phyloP scores from a whole-genome alignment of 163 green algal genomes.

The Prototheca stagnorum region DNA sequence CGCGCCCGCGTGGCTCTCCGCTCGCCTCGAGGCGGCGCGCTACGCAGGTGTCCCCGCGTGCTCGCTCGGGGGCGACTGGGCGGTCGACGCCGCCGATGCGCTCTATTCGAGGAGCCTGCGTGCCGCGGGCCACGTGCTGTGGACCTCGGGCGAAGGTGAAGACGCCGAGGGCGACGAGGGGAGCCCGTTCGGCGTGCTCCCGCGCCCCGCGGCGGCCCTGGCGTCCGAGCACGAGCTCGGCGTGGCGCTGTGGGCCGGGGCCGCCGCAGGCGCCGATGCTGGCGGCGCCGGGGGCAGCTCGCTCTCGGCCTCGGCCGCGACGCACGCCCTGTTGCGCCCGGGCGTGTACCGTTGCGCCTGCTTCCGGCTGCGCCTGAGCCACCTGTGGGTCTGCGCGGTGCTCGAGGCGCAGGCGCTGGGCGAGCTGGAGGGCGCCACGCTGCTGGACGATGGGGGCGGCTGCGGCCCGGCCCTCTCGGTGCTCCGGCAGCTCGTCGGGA shows the following conservation, averaged over 20 bases:
- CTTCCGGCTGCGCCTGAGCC: slow-evolving; percentile 60
- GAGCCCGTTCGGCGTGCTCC: not conserved
- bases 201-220: slow-evolving; percentile 11
- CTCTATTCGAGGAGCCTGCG: slow-evolving; percentile 53
- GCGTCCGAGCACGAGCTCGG: slow-evolving; percentile 16
- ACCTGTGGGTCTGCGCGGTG: slow-evolving; percentile 72
- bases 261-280: too few species aligned
- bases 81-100: slow-evolving; percentile 57
- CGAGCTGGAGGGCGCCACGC: slow-evolving; percentile 40
- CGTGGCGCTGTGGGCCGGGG: too few species aligned
- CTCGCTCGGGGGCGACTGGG: slow-evolving; percentile 53
- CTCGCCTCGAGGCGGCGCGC: slow-evolving; percentile 47
- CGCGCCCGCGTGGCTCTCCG: slow-evolving; percentile 50
- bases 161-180: slow-evolving; percentile 30
- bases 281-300: too few species aligned
- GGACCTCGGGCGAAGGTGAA: slow-evolving; percentile 42
- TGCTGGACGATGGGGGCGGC: slow-evolving; percentile 20
- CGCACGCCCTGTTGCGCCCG: slow-evolving; percentile 29
- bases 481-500: slow-evolving; percentile 47
- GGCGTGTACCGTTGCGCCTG: slow-evolving; percentile 72
- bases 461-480: slow-evolving; percentile 44
- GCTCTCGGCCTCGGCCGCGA: too few species aligned
- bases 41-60: slow-evolving; percentile 77
- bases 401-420: slow-evolving; percentile 44
- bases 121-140: slow-evolving; percentile 51